Conservation (phyloP, 2,329 filamentous ascomycete species). For the Huntiella abstrusa region DNA sequence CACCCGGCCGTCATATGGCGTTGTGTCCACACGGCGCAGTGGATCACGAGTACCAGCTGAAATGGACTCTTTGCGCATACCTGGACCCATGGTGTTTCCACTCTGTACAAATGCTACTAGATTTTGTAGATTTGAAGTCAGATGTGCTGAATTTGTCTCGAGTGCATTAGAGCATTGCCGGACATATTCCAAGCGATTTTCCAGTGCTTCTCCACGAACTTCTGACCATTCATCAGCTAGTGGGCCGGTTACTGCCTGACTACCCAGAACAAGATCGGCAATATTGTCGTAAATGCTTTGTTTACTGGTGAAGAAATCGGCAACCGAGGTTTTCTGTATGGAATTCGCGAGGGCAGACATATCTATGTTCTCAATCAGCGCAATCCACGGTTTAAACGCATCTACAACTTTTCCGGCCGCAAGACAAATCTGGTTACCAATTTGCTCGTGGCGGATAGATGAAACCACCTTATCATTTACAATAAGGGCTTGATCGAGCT, state of each 20-base stretch:
- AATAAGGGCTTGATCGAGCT: slow-evolving; percentile 67
- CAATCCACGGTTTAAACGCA: slow-evolving; percentile 75
- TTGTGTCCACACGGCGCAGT: slow-evolving; percentile 20
- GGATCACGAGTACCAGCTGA: slow-evolving; percentile 22
- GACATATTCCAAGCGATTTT: slow-evolving; percentile 68
- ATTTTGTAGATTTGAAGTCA: slow-evolving; percentile 72
- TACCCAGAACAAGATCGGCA: slow-evolving; percentile 70
- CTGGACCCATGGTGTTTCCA: not conserved
- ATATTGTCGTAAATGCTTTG: slow-evolving; percentile 87
- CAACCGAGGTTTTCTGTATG: slow-evolving; percentile 67
- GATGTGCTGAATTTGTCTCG: slow-evolving; percentile 70
- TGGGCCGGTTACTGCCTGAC: slow-evolving; percentile 80
- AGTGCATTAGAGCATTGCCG: slow-evolving; percentile 59
- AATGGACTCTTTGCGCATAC: slow-evolving; percentile 24
- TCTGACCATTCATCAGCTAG: slow-evolving; percentile 92
- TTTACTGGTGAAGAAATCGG: slow-evolving; percentile 78
- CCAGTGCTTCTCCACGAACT: slow-evolving; percentile 71
- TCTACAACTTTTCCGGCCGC: slow-evolving; percentile 68
- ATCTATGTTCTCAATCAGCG: slow-evolving; percentile 81
- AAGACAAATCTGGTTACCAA: slow-evolving; percentile 66
- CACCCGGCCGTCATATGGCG: slow-evolving; percentile 31
- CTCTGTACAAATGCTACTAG: slow-evolving; percentile 57
- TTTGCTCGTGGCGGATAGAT: slow-evolving; percentile 54
- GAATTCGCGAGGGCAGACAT: slow-evolving; percentile 58
- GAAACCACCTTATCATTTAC: slow-evolving; percentile 68